Conservation (phyloP, 345 rosid genomes). For the Rubroshorea leprosula region DNA sequence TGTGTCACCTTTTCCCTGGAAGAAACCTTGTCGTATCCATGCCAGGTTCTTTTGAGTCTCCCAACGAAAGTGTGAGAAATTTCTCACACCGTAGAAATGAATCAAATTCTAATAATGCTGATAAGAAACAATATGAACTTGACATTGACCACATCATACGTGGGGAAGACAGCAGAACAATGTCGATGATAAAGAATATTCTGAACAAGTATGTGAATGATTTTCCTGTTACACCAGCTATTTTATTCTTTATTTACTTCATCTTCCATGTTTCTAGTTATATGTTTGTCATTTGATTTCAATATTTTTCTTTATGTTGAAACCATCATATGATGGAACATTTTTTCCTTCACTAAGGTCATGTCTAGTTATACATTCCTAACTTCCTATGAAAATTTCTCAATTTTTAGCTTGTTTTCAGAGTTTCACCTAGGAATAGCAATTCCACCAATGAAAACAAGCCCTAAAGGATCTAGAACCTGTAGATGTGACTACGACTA, state of each 20-base stretch:
- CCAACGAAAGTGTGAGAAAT: slow-evolving; percentile 64
- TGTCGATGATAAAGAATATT: slow-evolving; percentile 92
- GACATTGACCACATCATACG: slow-evolving; percentile 67
- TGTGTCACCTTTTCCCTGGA: slow-evolving; percentile 63
- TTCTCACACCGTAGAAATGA: slow-evolving; percentile 76
- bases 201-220: slow-evolving; percentile 81
- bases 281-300: background rate
- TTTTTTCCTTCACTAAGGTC: background rate
- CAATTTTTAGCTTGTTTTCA: too few species aligned
- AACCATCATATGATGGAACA: too few species aligned
- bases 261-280: slow-evolving; percentile 9
- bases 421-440: too few species aligned
- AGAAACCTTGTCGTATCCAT: slow-evolving; percentile 58
- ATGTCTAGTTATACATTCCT: too few species aligned
- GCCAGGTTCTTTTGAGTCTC: slow-evolving; percentile 60
- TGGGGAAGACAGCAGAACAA: slow-evolving; percentile 82
- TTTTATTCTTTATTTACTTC: too few species aligned
- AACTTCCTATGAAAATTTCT: too few species aligned
- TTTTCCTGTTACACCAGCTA: too few species aligned
- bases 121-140: slow-evolving; percentile 85
- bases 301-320: too few species aligned
- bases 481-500: too few species aligned
- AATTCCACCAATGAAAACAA: too few species aligned
- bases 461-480: too few species aligned
- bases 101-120: slow-evolving; percentile 54